phyloP scores from a whole-genome alignment of 192 early-diverging fungal species.

The Coemansia umbellata region DNA sequence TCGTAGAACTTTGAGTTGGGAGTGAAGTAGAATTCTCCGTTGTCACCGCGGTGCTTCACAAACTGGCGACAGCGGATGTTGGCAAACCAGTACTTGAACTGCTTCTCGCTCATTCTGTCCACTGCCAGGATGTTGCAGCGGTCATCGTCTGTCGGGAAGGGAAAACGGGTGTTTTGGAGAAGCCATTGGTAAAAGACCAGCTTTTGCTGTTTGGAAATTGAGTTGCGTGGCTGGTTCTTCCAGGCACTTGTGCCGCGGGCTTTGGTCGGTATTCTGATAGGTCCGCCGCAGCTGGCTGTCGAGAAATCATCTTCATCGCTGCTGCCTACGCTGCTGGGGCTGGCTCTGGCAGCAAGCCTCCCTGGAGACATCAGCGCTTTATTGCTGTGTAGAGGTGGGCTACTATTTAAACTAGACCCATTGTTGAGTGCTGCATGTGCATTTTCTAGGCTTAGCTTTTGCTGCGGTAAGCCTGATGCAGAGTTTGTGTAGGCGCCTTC shows the following conservation, averaged over 20 bases:
- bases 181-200: constrained; percentile 29
- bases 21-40: constrained; percentile 23
- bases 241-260: neutral
- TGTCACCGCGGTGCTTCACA: constrained; percentile 14
- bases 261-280: neutral
- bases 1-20: constrained; percentile 43
- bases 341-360: neutral
- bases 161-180: constrained; percentile 15
- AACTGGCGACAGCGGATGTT: constrained; percentile 44
- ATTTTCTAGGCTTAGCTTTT: too few relatives aligned
- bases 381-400: neutral
- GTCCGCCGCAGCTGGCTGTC: neutral
- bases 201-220: constrained; percentile 30
- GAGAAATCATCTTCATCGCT: neutral
- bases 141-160: constrained; percentile 31
- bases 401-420: too few relatives aligned
- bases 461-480: too few relatives aligned
- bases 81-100: constrained; percentile 46
- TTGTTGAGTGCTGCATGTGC: neutral
- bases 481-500: too few relatives aligned
- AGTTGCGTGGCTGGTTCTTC: constrained; percentile 38
- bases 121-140: constrained; percentile 11
- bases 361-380: neutral
- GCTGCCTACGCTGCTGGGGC: neutral
- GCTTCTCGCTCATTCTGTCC: constrained; percentile 21